Evolutionary conservation across 495 filamentous ascomycete genomes (phyloP), one percentile per base, ranked within the genome.

Genomic region (Annulohypoxylon moriforme): DNA sequence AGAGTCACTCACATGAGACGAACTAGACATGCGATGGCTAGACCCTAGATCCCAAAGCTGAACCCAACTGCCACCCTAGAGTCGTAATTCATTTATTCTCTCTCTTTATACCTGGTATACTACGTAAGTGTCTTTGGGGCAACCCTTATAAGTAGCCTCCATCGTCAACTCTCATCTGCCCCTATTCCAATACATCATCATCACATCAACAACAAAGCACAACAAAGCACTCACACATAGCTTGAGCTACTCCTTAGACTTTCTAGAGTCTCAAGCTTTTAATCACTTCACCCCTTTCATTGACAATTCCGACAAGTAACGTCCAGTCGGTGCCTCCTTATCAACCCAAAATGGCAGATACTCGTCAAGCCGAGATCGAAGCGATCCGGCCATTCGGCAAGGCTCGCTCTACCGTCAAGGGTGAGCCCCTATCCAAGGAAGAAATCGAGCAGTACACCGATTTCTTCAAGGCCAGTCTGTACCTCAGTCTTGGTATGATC

Each of bases 401-500:
- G 20, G 89, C 90, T 75, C 86, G 90, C 53, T 89, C 89, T 10
- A 92, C 90, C 0, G 75, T 92, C 62, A 79, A 85, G 75, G 81
- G 77, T 44, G 83, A 81, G 4, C 88, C 89, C 8, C 84, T 93
- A 13, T 83, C 82, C 44, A 70, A 85, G 22, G 89, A 91, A 22
- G 89, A 92, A 57, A 68, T 92, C 57, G 83, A 86, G 56, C 88
- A 91, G 80, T 88, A 86, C 75, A 88, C 86, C 60, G 84, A 86
- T 55, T 93, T 88, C 78, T 92, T 91, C 82, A 84, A 87, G 40
- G 90, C 91, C 49, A 90, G 88, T 73, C 72, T 92, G 75, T 93
- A 92, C 71, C 86, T 93, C 6, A 89, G 88, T 69, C 79, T 93
- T 34, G 91, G 91, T 63, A 92, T 92, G 90, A 89, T 93, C 64